Percentiles rank a stretch among this genome's conserved stretches.
Conservation (phyloP, 805 yeast genomes). For the Diddensiella transvaalensis region DNA sequence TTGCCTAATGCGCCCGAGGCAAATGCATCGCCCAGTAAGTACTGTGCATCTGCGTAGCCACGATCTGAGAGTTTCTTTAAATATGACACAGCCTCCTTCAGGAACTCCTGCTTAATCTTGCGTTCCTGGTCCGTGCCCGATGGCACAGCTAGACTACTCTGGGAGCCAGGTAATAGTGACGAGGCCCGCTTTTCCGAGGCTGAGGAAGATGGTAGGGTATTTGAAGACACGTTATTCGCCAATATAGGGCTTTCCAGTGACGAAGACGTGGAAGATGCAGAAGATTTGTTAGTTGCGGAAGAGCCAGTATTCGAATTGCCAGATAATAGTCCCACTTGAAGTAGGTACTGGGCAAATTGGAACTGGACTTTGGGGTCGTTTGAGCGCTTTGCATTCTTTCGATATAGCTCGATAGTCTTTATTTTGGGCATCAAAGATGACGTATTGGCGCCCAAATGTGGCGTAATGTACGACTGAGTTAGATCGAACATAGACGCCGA, state of each 20-base stretch:
- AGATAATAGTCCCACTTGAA: slow-evolving; percentile 67
- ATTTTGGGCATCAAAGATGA: slow-evolving; percentile 61
- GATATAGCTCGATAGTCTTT: slow-evolving; percentile 81
- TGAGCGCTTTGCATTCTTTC: slow-evolving; percentile 77
- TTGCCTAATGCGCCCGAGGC: slow-evolving; percentile 82
- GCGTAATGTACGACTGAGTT: slow-evolving; percentile 25
- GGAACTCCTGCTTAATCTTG: slow-evolving; percentile 49
- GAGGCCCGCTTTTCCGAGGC: neutral
- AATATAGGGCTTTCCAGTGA: neutral
- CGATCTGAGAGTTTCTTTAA: slow-evolving; percentile 69
- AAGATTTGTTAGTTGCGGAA: neutral
- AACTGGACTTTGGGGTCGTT: slow-evolving; percentile 84
- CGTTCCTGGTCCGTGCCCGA: slow-evolving; percentile 22
- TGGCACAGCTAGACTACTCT: neutral
- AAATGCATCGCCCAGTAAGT: slow-evolving; percentile 84
- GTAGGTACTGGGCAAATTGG: slow-evolving; percentile 86
- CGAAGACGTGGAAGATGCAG: slow-evolving; percentile 11
- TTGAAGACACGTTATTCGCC: neutral
- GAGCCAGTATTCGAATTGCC: slow-evolving; percentile 15
- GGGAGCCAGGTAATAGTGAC: neutral
- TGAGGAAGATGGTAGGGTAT: neutral
- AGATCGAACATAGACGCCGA: slow-evolving; percentile 28
- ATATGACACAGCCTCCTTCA: slow-evolving; percentile 73
- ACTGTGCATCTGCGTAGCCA: slow-evolving; percentile 88
- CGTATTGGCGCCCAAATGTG: slow-evolving; percentile 25